Evolutionary conservation across 139 green algal species (phyloP), one percentile per base, ranked within the genome.

Genomic region (Asterochloris erici): DNA sequence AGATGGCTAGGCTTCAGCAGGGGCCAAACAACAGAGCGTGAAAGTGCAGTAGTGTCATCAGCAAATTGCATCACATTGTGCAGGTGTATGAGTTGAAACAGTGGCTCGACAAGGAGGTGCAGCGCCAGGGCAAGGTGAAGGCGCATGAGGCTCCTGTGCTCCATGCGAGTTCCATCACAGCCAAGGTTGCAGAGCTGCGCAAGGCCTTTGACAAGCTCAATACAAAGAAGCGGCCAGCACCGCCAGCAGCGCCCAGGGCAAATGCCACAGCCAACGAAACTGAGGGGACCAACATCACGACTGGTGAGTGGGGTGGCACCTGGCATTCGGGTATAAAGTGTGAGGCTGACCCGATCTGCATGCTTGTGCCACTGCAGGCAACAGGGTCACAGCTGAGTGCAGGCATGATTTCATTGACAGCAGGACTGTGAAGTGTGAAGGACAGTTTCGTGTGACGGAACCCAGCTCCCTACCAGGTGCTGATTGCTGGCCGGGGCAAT

Each of bases 81-180:
- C 88, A 94, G 90, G 63, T 91, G n/a, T 74, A 87, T 12, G 89
- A 85, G 47, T 90, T 95, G 26, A 79, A 88, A 70, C 23, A 71
- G 26, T 97, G 92, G 93, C 70, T 97, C 29, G 64, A 86, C 10
- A 84, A 86, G 60, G 89, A 93, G 84, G 82, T 89, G 74, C 88
- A 74, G 23, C 85, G 88, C 23, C 95, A 98, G 85, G 79, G 74
- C 0, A 82, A 88, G 84, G 91, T 91, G 82, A 76, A 83, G 68
- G 77, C 82, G 0, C 86, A 94, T 71, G 89, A 97, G 82, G 90
- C 93, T 23, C 90, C 92, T 1, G 90, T 87, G 15, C 93, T 95
- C 77, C 82, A 63, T 23, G 83, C 82, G 0, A 61, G 66, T 11
- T 84, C 92, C 13, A 83, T 96, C 10, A 63, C 79, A 14, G 28